Evolutionary conservation across 352 stramenopile genomes (phyloP), one percentile per base, ranked within the genome.

Genomic region (Globisporangium cystogenes): DNA sequence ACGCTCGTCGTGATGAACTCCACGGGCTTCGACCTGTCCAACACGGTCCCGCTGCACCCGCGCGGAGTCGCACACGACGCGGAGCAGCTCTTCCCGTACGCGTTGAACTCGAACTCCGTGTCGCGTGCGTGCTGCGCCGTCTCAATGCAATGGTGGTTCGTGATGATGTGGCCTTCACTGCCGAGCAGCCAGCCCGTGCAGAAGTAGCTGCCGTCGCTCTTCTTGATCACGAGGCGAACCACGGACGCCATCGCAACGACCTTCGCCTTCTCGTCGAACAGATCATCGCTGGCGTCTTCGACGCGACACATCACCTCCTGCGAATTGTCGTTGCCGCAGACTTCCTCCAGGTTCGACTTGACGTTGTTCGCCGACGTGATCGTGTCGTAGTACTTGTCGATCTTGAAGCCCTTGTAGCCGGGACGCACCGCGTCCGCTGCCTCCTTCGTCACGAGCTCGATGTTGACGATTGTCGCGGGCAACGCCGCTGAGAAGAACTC

Each of bases 71-170:
- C 46, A 52, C 82, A 93, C n/a, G 60, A 55, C 3, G 51, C 47
- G 2, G 40, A 48, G 43, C 82, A 90, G 0, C 21, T 60, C 1
- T 33, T 41, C 7, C 75, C 68, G 21, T 85, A 59, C 3, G 79
- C 82, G 48, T 67, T 62, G 48, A 93, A 88, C 60, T 93, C 80
- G 33, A 84, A 81, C 47, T 90, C 61, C 2, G 73, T 87, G 55
- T 76, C 70, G n/a, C 44, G 73, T 4, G 82, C 82, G 29, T 87
- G 55, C 15, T 27, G 33, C 41, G 68, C 57, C 23, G 52, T 67
- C 6, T 55, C 65, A 51, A 93, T 90, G 68, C 82, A 93, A 65
- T 93, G 82, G 50, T 90, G 55, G 68, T 93, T 93, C 24, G 82
- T 91, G 18, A 93, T 42, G 37, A 89, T n/a, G 49, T 93, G 80